Evolutionary conservation across 441 rosid genomes (phyloP).

Genomic region (Pelargonium australe): DNA sequence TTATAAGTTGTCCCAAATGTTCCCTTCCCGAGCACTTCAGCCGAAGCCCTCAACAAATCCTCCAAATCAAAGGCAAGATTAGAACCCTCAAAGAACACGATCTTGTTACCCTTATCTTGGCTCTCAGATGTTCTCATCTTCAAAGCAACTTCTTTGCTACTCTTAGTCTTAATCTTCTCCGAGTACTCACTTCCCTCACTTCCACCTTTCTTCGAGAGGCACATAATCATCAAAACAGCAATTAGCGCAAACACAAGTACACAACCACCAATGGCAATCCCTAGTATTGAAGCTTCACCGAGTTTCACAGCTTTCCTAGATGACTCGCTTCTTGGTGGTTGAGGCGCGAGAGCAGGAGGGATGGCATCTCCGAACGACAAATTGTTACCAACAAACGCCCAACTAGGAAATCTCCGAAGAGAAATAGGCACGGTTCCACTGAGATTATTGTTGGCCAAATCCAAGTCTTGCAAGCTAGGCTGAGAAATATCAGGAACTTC

Average conservation of each 20-base stretch:
- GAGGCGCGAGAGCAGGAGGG: constrained; percentile 47
- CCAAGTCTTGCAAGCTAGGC: constrained; percentile 45
- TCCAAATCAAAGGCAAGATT: constrained; percentile 67
- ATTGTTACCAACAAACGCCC: constrained; percentile 57
- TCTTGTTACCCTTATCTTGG: constrained; percentile 39
- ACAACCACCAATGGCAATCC: constrained; percentile 46
- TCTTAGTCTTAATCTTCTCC: constrained; percentile 23
- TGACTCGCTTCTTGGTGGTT: constrained; percentile 41
- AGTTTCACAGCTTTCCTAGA: constrained; percentile 32
- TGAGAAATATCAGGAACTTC: constrained; percentile 52
- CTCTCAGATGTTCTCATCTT: constrained; percentile 40
- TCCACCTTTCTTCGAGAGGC: constrained; percentile 33
- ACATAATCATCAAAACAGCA: constrained; percentile 40
- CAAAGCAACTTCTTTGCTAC: constrained; percentile 32
- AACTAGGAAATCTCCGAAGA: constrained; percentile 54
- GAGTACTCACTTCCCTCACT: constrained; percentile 19
- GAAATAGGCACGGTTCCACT: constrained; percentile 59
- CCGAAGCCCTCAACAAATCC: constrained; percentile 77
- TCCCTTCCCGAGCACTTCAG: constrained; percentile 93
- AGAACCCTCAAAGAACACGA: constrained; percentile 68
- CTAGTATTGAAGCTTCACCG: constrained; percentile 52
- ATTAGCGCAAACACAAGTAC: constrained; percentile 34
- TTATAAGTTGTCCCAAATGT: constrained; percentile 69
- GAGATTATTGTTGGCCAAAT: constrained; percentile 62
- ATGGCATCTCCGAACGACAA: constrained; percentile 30